Percentiles rank a stretch among this genome's conserved stretches.
phyloP scores from a whole-genome alignment of 2,329 filamentous ascomycete genomes.

The Orbilia brochopaga region DNA sequence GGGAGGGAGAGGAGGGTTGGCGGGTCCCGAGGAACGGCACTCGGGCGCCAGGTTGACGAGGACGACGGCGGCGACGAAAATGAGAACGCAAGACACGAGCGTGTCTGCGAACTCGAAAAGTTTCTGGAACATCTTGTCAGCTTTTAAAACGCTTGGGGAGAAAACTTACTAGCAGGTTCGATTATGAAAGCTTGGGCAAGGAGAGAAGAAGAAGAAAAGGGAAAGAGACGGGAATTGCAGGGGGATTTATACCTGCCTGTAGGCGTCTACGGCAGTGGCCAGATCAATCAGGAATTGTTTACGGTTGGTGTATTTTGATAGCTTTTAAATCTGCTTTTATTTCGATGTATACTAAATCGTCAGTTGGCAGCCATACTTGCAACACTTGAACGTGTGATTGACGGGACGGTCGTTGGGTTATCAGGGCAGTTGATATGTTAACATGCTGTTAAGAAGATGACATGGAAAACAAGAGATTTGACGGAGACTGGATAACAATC shows the following conservation, averaged over 20 bases:
- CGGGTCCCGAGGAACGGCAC: background rate
- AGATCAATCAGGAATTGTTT: too few species aligned
- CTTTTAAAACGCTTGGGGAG: background rate
- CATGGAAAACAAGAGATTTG: too few species aligned
- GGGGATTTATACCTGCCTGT: background rate
- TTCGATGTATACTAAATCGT: too few species aligned
- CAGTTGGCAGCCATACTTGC: too few species aligned
- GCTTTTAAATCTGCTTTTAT: too few species aligned
- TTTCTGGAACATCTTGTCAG: background rate
- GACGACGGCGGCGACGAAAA: background rate
- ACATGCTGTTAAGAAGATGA: too few species aligned
- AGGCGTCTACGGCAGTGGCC: too few species aligned
- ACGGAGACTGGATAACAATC: too few species aligned
- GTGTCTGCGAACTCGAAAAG: background rate
- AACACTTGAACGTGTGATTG: too few species aligned
- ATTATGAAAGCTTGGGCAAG: background rate
- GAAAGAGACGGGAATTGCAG: background rate
- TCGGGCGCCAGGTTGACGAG: background rate
- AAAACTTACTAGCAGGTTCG: background rate
- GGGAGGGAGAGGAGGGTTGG: background rate
- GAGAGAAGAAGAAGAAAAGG: slow-evolving; percentile 2
- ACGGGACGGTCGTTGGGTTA: too few species aligned
- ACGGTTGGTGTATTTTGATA: too few species aligned
- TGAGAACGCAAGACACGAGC: background rate
- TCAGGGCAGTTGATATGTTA: too few species aligned